A percentile compares a stretch with the other conserved stretches of the same genome.
Conservation (phyloP, 2,329 filamentous ascomycete genomes). For the Monosporascus sp. region DNA sequence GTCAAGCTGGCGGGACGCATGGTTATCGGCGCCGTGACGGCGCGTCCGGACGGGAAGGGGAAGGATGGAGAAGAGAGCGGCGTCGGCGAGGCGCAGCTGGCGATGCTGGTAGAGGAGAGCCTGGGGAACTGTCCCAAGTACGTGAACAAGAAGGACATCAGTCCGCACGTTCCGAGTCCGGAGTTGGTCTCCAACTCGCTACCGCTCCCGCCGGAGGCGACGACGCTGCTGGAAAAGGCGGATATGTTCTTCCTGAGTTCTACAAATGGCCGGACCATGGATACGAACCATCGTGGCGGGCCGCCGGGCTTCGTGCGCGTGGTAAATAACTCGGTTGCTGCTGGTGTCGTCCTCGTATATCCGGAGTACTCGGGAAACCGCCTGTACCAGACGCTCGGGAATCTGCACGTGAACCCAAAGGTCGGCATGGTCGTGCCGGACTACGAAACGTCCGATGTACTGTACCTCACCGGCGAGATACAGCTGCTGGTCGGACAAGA, state of each 20-base stretch:
- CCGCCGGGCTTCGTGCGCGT: slow-evolving; percentile 69
- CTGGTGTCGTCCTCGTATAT: slow-evolving; percentile 54
- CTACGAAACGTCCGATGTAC: slow-evolving; percentile 64
- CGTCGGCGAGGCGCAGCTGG: slow-evolving; percentile 44
- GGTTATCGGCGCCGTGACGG: slow-evolving; percentile 56
- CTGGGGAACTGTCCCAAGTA: slow-evolving; percentile 87
- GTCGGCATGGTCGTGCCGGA: slow-evolving; percentile 70
- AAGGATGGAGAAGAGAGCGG: slow-evolving; percentile 10
- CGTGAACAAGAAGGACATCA: slow-evolving; percentile 66
- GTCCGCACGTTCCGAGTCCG: slow-evolving; percentile 48
- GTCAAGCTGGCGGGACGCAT: slow-evolving; percentile 70
- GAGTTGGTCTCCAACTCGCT: slow-evolving; percentile 28
- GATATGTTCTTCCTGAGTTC: slow-evolving; percentile 75
- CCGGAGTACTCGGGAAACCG: slow-evolving; percentile 84
- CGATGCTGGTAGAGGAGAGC: slow-evolving; percentile 65
- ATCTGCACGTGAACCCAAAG: slow-evolving; percentile 60
- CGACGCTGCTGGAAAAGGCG: slow-evolving; percentile 54
- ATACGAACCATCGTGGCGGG: slow-evolving; percentile 78
- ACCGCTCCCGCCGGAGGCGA: slow-evolving; percentile 46
- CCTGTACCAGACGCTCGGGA: slow-evolving; percentile 78
- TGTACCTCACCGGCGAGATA: slow-evolving; percentile 68
- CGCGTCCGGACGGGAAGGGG: neutral
- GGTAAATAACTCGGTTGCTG: slow-evolving; percentile 42
- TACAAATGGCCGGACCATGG: slow-evolving; percentile 58
- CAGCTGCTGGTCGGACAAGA: slow-evolving; percentile 60